Conservation (phyloP, 1,284 basidiomycete genomes). For the Termitomyces sp. region DNA sequence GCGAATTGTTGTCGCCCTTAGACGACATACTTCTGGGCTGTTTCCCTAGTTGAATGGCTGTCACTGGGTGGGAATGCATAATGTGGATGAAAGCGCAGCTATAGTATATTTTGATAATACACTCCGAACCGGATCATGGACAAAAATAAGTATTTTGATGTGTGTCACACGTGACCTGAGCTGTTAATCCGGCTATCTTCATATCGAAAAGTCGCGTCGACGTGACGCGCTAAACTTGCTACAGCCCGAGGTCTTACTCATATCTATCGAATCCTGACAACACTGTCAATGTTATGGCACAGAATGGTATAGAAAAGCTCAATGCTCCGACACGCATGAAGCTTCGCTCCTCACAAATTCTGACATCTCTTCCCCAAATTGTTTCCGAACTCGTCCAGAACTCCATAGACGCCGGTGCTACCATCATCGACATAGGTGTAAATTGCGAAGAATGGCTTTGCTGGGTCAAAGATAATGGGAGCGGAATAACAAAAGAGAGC, state of each 20-base stretch:
- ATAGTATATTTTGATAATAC: neutral
- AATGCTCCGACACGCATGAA: constrained; percentile 51
- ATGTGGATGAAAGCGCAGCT: neutral
- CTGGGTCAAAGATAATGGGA: constrained; percentile 81
- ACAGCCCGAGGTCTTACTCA: no score
- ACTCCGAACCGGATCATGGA: no score
- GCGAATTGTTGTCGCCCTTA: neutral
- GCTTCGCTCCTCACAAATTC: constrained; percentile 77
- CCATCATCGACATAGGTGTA: constrained; percentile 58
- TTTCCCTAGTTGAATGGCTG: no score
- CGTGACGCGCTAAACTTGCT: no score
- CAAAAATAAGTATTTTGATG: no score
- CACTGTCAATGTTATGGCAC: neutral
- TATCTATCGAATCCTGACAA: neutral
- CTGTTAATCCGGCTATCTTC: no score
- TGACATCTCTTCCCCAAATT: constrained; percentile 76
- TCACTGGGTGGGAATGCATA: neutral
- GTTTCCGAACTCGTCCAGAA: constrained; percentile 85
- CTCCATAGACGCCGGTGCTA: constrained; percentile 66
- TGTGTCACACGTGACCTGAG: no score
- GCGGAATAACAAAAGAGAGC: constrained; percentile 61
- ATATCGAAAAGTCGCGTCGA: no score
- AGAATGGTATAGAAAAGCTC: constrained; percentile 34
- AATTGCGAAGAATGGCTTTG: constrained; percentile 70
- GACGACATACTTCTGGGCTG: neutral